Evolutionary conservation across 225 moss, liverwort and hornwort species (phyloP).

Genomic region (Antitrichia curtipendula): DNA sequence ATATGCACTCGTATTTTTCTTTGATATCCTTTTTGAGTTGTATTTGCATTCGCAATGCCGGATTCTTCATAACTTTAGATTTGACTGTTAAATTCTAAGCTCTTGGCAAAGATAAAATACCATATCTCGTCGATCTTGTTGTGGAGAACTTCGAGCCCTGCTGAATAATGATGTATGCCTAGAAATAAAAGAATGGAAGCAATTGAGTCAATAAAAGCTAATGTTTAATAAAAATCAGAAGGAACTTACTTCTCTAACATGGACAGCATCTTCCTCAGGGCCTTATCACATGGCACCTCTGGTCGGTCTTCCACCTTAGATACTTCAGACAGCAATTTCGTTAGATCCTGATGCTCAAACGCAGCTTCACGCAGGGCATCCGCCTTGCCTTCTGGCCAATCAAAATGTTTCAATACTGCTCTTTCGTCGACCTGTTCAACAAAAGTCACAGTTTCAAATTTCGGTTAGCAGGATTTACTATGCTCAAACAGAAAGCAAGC

Average conservation of each 20-base stretch:
- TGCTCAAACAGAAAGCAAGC: background rate
- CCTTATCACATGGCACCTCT: constrained; percentile 51
- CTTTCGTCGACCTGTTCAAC: constrained; percentile 62
- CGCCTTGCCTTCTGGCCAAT: constrained; percentile 84
- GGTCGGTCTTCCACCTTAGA: constrained; percentile 37
- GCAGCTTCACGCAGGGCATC: constrained; percentile 78
- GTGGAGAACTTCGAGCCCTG: background rate
- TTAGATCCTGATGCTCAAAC: constrained; percentile 70
- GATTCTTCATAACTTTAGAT: too few species aligned
- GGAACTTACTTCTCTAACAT: constrained; percentile 56
- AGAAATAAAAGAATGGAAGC: background rate
- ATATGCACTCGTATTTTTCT: background rate
- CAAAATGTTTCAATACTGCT: constrained; percentile 81
- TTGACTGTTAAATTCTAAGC: too few species aligned
- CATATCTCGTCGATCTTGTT: background rate
- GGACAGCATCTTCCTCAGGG: constrained; percentile 66
- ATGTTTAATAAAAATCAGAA: background rate
- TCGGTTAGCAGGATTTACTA: background rate
- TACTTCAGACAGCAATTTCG: constrained; percentile 45
- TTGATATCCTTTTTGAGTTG: too few species aligned
- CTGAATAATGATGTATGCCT: background rate
- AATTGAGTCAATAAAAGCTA: background rate
- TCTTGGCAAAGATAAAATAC: background rate
- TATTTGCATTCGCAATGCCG: background rate
- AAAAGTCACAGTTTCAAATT: background rate